Conservation (phyloP, 371 early-diverging fungal genomes). For the Mucor piriformis region DNA sequence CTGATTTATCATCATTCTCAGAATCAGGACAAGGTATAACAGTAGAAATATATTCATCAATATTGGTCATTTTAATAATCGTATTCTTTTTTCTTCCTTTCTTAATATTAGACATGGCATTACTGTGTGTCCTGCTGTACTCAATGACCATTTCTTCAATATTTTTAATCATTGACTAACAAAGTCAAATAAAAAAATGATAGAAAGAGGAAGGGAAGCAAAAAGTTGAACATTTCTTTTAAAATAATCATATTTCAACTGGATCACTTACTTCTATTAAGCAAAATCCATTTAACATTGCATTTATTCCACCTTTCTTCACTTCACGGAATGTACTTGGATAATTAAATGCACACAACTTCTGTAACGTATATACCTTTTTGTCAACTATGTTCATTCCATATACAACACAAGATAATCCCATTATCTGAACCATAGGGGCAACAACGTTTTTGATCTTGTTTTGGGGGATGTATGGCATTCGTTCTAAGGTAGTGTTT, state of each 20-base stretch:
- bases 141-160: background rate
- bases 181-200: too few species aligned
- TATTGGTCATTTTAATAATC: background rate
- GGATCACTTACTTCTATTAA: constrained; percentile 16
- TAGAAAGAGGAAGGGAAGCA: too few species aligned
- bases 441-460: constrained; percentile 13
- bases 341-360: background rate
- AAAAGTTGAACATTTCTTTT: too few species aligned
- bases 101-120: constrained; percentile 11
- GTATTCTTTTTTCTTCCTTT: constrained; percentile 12
- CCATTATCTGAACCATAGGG: constrained; percentile 15
- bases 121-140: constrained; percentile 9
- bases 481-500: constrained; percentile 10
- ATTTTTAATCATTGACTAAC: too few species aligned
- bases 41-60: background rate
- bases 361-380: too few species aligned
- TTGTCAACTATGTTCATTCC: too few species aligned
- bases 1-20: background rate
- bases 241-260: constrained; percentile 1
- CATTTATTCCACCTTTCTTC: constrained; percentile 9
- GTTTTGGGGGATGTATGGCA: constrained; percentile 8
- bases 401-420: background rate
- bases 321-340: constrained; percentile 18
- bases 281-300: constrained; percentile 16
- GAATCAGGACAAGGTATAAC: background rate